Conservation (phyloP, 768 basidiomycete genomes). For the Gyrodon lividus region DNA sequence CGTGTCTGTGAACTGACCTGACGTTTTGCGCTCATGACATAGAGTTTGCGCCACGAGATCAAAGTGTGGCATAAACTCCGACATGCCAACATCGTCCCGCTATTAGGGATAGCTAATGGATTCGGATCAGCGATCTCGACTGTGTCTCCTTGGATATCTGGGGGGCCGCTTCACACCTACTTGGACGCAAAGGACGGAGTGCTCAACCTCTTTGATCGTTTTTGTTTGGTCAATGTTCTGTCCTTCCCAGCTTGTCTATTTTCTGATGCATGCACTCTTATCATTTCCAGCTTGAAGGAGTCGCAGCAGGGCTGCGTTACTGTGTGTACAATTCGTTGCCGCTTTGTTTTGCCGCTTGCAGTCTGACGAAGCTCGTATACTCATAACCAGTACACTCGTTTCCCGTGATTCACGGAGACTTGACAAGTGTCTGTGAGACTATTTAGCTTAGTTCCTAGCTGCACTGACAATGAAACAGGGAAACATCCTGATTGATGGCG, state of each 20-base stretch:
- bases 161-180: conserved; percentile 11
- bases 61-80: conserved; percentile 17
- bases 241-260: not conserved
- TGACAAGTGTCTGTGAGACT: not conserved
- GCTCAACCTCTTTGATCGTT: not conserved
- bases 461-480: not conserved
- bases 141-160: conserved; percentile 18
- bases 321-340: not conserved
- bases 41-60: conserved; percentile 20
- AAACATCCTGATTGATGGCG: not conserved
- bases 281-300: not conserved
- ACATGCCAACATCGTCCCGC: conserved; percentile 19
- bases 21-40: not conserved
- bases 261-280: not conserved
- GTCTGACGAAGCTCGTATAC: not conserved
- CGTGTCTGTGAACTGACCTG: not conserved
- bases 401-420: not conserved
- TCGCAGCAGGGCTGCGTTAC: not conserved
- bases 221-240: not conserved
- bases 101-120: conserved; percentile 14
- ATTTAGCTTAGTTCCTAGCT: not conserved
- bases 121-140: conserved; percentile 7
- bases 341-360: not conserved
- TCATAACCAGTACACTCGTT: not conserved
- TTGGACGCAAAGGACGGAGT: not conserved